phyloP scores from a whole-genome alignment of 78 protist genomes.

The Creolimax fragrantissima region DNA sequence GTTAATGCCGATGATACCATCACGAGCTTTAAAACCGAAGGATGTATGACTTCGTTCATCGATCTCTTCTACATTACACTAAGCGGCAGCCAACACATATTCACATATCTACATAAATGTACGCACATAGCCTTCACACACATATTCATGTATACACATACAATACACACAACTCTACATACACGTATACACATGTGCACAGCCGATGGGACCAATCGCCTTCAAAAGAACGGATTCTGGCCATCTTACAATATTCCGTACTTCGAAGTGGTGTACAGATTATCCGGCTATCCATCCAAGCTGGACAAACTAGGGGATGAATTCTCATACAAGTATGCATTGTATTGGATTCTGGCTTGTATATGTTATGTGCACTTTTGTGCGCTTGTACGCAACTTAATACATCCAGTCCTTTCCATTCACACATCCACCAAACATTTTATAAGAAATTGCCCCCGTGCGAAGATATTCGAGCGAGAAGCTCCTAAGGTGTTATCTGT shows the following conservation, averaged over 20 bases:
- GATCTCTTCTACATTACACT: too few relatives aligned
- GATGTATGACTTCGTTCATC: too few relatives aligned
- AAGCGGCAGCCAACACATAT: too few relatives aligned
- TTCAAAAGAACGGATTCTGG: neutral
- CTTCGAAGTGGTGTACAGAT: neutral
- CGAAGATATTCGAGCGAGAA: neutral
- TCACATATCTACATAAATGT: too few relatives aligned
- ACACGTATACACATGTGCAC: too few relatives aligned
- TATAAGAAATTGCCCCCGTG: neutral
- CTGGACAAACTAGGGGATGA: neutral
- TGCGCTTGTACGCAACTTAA: neutral
- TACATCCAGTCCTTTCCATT: neutral
- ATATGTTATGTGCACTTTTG: neutral
- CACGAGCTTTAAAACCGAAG: too few relatives aligned
- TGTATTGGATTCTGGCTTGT: neutral
- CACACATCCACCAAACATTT: too few relatives aligned
- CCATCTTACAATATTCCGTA: constrained; percentile 10
- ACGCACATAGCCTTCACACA: too few relatives aligned
- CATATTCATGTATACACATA: too few relatives aligned
- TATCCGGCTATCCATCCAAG: constrained; percentile 11
- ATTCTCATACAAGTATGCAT: neutral
- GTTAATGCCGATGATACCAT: too few relatives aligned
- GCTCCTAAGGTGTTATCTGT: neutral
- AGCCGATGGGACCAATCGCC: constrained; percentile 3
- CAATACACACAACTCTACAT: too few relatives aligned